These are phyloP conservation scores for Stachybotrys elegans DNA, from an alignment of 2,329 filamentous ascomycete species.

Conservation along the genomic window DNA sequence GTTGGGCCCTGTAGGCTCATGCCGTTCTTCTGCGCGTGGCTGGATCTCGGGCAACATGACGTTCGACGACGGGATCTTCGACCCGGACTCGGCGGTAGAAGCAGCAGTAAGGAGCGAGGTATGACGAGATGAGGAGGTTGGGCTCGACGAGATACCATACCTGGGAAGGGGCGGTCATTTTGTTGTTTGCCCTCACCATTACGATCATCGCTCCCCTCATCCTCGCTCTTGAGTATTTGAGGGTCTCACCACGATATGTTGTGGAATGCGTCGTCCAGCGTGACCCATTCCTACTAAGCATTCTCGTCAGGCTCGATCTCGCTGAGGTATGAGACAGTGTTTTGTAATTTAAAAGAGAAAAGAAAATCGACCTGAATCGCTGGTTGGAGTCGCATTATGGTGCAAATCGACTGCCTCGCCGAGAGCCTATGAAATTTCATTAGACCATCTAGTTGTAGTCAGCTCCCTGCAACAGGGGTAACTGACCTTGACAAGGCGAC, in stretches of 20 bases:
- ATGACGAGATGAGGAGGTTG: background rate
- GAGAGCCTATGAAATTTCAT: too few relatives aligned
- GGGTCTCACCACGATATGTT: constrained; percentile 22
- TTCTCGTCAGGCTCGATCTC: too few relatives aligned
- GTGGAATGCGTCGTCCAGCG: constrained; percentile 35
- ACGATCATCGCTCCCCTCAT: background rate
- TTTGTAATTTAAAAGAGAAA: too few relatives aligned
- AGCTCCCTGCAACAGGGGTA: too few relatives aligned
- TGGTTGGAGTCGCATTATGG: too few relatives aligned
- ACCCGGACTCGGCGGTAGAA: background rate
- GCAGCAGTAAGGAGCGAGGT: too few relatives aligned
- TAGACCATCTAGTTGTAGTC: too few relatives aligned
- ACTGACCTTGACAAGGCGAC: too few relatives aligned
- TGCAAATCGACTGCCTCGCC: too few relatives aligned
- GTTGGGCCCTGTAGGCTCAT: constrained; percentile 15
- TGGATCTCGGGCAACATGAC: constrained; percentile 12
- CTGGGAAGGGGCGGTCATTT: constrained; percentile 12
- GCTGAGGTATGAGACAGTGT: too few relatives aligned
- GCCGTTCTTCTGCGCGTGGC: background rate
- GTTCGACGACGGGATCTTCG: constrained; percentile 2
- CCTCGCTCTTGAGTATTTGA: constrained; percentile 18
- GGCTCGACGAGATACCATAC: constrained; percentile 5
- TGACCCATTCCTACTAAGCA: constrained; percentile 28
- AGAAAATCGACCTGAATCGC: too few relatives aligned
- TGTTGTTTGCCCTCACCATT: constrained; percentile 13